Percentiles rank a stretch among this genome's conserved stretches.
These are phyloP conservation scores for Xerocomus spinulosus DNA, from an alignment of 768 basidiomycete genomes.

Conservation along the genomic window DNA sequence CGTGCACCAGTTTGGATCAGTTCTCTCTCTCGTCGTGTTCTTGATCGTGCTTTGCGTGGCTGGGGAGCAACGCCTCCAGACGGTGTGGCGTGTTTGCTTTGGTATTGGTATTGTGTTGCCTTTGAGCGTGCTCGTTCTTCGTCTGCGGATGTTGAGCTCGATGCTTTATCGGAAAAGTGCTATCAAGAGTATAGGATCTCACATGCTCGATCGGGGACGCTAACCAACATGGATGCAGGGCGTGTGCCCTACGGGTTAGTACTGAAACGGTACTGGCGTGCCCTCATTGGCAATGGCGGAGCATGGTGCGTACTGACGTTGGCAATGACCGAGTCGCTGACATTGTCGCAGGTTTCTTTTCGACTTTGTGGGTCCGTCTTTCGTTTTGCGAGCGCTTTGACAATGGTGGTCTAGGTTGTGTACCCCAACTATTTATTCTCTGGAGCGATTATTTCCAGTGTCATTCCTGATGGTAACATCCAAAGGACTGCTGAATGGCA, in stretches of 20 bases:
- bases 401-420: conserved; percentile 57
- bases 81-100: conserved; percentile 65
- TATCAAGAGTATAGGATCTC: conserved; percentile 50
- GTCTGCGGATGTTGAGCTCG: conserved; percentile 67
- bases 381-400: no score
- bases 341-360: conserved; percentile 54
- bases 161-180: conserved; percentile 58
- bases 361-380: conserved; percentile 45
- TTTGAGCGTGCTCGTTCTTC: conserved; percentile 65
- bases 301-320: conserved; percentile 46
- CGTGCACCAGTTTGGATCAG: conserved; percentile 54
- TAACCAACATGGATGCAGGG: conserved; percentile 28
- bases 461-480: conserved; percentile 51
- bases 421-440: conserved; percentile 74
- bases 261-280: conserved; percentile 59
- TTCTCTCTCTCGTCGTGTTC: conserved; percentile 61
- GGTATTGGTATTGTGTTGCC: conserved; percentile 60
- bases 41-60: conserved; percentile 64
- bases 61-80: conserved; percentile 53
- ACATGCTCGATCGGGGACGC: not conserved
- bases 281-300: conserved; percentile 66
- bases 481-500: conserved; percentile 65
- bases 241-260: conserved; percentile 58
- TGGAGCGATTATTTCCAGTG: conserved; percentile 60
- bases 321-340: not conserved